Evolutionary conservation across 164 flowering plant species (phyloP).

Genomic region (Nymphaea thermarum): DNA sequence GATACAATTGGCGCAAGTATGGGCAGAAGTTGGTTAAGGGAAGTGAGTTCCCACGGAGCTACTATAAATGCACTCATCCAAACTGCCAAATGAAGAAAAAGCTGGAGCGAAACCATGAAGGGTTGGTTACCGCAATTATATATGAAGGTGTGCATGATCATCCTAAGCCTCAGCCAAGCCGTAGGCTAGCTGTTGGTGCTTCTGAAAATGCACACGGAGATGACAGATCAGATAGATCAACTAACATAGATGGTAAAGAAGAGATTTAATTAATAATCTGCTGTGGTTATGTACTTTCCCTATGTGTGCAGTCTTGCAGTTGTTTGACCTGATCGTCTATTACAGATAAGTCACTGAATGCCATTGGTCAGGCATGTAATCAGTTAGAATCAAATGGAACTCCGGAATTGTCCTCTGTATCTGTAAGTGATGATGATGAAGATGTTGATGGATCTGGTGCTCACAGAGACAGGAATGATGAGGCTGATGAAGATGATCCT

Average conservation of each 20-base stretch:
- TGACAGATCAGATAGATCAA: constrained; percentile 7
- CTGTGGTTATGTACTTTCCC: not conserved
- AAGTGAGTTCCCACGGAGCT: constrained; percentile 80
- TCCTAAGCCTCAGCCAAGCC: constrained; percentile 66
- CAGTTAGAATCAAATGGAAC: constrained; percentile 43
- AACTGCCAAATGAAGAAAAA: constrained; percentile 86
- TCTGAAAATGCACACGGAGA: constrained; percentile 21
- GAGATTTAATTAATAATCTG: not conserved
- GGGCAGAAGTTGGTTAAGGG: constrained; percentile 96
- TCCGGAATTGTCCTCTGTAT: constrained; percentile 57
- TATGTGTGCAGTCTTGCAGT: not conserved
- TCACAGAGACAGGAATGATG: constrained; percentile 61
- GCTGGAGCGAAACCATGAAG: constrained; percentile 81
- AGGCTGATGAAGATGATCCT: constrained; percentile 79
- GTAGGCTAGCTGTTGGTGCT: constrained; percentile 46
- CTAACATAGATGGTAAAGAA: constrained; percentile 29
- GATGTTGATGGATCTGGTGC: constrained; percentile 23
- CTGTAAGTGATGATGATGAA: constrained; percentile 71
- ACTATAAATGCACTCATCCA: constrained; percentile 79
- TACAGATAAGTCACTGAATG: constrained; percentile 31
- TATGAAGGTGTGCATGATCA: constrained; percentile 86
- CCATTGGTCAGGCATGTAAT: constrained; percentile 31
- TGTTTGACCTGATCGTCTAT: not conserved
- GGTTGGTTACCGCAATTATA: constrained; percentile 77
- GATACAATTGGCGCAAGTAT: constrained; percentile 87